Base-by-base conservation (phyloP, 78 protist genomes). In the Chrysochromulina tobinii region DNA sequence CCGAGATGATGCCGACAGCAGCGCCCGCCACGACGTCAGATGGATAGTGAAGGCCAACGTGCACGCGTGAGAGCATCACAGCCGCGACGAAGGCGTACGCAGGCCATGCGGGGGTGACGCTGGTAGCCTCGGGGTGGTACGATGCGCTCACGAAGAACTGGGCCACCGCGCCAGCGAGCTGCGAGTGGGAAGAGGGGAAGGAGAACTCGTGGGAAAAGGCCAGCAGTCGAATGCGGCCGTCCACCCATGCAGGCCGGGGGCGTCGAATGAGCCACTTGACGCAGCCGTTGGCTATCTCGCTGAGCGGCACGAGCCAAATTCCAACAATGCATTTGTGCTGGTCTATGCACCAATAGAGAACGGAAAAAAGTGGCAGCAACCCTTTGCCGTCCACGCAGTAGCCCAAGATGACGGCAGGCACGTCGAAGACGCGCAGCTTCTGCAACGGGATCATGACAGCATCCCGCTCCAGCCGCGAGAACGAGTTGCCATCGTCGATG, bases 191-290 rank as follows among this genome's bases (percentile, higher is more conserved):
- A 1, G 79, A 69, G 11, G 79, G 79, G 79, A 69, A 69, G 54
- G 79, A 69, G 51, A 27, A 69, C 51, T 69, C 79, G 79, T 2
- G 4, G 12, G 79, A 69, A 27, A 27, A 69, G 9, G 27, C 3
- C 9, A 4, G 79, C 5, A 69, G 27, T 14, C 2, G 11, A 27
- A 69, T 51, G 79, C 79, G 79, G 12, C 6, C 54, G 79, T 69
- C 79, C 23, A n/a, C 79, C 79, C 79, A 69, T 1, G 79, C 79
- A 6, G 79, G 79, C 15, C 79, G 79, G 79, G 51, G 51, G 79
- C 79, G 79, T 11, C 4, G 79, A 9, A 14, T 69, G 51, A 69
- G 79, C 79, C 79, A 69, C 79, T 69, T 69, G 79, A 69, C 79
- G 79, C 27, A 12, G 79, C 79, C 79, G 79, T 69, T 69, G 79